Base-by-base conservation (phyloP, 352 stramenopile species). In the Pythium brassicae region DNA sequence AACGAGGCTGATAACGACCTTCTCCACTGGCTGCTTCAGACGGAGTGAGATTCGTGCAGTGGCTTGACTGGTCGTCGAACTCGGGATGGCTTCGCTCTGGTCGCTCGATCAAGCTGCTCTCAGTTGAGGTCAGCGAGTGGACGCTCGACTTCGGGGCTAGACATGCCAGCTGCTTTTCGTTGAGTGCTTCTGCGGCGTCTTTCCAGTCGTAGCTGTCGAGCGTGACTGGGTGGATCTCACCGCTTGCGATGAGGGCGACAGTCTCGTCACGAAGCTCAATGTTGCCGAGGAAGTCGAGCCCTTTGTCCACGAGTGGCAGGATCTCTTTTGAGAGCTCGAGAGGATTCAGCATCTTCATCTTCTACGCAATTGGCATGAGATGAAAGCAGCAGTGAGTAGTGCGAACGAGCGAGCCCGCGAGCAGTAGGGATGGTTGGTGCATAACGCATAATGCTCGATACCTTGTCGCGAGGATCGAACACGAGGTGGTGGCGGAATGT, bases 401-500 rank as follows among this genome's bases (percentile, higher is more conserved):
- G 14, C 40, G n/a, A 4, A 29, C 11, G 32, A 40, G 25, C 29
- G 12, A 19, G 2, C 43, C 11, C 17, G 42, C 2, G 20, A 17
- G 11, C 1, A 50, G 23, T 14, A 4, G 35, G 32, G 6, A 22
- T n/a, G 53, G 14, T 5, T 19, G 15, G 39, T 49, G n/a, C 8
- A 37, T 7, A 8, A 37, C 14, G 32, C 32, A 37, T 37, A 37
- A 37, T 8, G 32, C 14, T 9, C 32, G 32, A 37, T 37, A 90
- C 84, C 48, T 80, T 53, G 55, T 86, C 66, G n/a, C 72, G 68
- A 32, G 86, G 86, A 62, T 95, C 83, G 55, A 87, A 96, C 3
- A 97, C 83, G 12, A 94, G 77, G 25, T 97, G 88, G 50, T 97
- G 87, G 1, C 82, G 82, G 62, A 94, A 97, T 0, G 88, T 97